Conservation (phyloP, 345 rosid genomes). For the Brassica carinata region DNA sequence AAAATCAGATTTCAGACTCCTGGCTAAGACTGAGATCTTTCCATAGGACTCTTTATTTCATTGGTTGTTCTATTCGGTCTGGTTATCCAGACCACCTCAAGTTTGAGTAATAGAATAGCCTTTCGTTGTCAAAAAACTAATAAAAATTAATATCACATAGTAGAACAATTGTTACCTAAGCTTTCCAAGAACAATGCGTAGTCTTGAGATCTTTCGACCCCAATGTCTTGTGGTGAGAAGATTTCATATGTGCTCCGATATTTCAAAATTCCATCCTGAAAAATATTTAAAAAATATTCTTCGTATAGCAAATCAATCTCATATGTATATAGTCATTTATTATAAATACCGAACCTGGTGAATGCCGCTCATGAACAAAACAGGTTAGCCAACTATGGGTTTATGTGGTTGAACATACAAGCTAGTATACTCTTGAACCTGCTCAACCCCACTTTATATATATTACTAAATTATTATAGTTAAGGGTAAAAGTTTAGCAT, state of each 20-base stretch:
- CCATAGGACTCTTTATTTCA: too few species aligned
- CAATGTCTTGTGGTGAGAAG: constrained; percentile 82
- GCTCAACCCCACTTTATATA: neutral
- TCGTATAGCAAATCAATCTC: neutral
- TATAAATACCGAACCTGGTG: constrained; percentile 59
- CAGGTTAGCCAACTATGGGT: constrained; percentile 68
- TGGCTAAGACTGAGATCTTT: too few species aligned
- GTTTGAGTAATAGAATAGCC: too few species aligned
- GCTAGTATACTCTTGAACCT: constrained; percentile 86
- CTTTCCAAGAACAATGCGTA: constrained; percentile 84
- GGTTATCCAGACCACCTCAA: too few species aligned
- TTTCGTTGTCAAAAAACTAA: too few species aligned
- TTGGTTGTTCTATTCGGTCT: too few species aligned
- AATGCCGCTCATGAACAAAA: constrained; percentile 79
- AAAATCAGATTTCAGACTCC: too few species aligned
- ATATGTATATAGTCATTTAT: constrained; percentile 8
- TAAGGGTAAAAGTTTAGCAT: neutral
- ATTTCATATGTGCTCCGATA: constrained; percentile 89
- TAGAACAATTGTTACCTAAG: constrained; percentile 52
- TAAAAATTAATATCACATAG: neutral
- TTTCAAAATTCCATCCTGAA: constrained; percentile 89
- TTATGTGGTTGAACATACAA: constrained; percentile 82
- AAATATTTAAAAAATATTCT: neutral
- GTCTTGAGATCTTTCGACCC: constrained; percentile 60
- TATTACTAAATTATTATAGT: neutral